phyloP scores from a whole-genome alignment of 805 yeast genomes.

The Candida corydali region DNA sequence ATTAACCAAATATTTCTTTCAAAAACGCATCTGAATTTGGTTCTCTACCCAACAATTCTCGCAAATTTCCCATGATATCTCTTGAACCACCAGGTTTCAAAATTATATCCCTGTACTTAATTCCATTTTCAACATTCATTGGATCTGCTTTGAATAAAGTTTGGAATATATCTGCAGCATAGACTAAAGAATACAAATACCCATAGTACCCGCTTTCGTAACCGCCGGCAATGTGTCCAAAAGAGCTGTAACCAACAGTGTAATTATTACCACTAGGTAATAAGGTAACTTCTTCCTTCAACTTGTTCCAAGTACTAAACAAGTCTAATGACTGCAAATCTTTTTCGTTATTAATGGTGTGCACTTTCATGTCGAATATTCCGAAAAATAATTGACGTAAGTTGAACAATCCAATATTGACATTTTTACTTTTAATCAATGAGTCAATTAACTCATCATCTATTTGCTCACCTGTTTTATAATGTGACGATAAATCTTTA shows the following conservation, averaged over 20 bases:
- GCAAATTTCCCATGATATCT: slow-evolving; percentile 63
- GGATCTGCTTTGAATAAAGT: slow-evolving; percentile 66
- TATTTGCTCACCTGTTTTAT: slow-evolving; percentile 54
- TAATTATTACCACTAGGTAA: slow-evolving; percentile 50
- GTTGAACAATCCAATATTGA: slow-evolving; percentile 67
- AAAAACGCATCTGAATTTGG: slow-evolving; percentile 74
- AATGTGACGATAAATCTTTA: slow-evolving; percentile 60
- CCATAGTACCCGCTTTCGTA: slow-evolving; percentile 87
- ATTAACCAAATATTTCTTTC: slow-evolving; percentile 45
- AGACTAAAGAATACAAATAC: slow-evolving; percentile 80
- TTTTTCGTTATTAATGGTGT: slow-evolving; percentile 37
- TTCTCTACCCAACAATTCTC: slow-evolving; percentile 67
- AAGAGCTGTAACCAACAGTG: slow-evolving; percentile 70
- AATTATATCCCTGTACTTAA: slow-evolving; percentile 64
- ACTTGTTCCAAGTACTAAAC: slow-evolving; percentile 56
- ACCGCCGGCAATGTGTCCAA: slow-evolving; percentile 78
- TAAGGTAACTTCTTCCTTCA: slow-evolving; percentile 60
- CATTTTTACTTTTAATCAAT: slow-evolving; percentile 63
- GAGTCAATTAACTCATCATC: slow-evolving; percentile 55
- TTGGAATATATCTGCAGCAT: slow-evolving; percentile 79
- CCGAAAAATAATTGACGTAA: slow-evolving; percentile 79
- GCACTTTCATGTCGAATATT: slow-evolving; percentile 70
- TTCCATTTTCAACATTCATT: slow-evolving; percentile 56
- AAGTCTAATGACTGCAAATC: slow-evolving; percentile 47
- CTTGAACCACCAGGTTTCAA: slow-evolving; percentile 69